Evolutionary conservation across 108 stramenopile species (phyloP).

Genomic region (Thalassiosira profunda): DNA sequence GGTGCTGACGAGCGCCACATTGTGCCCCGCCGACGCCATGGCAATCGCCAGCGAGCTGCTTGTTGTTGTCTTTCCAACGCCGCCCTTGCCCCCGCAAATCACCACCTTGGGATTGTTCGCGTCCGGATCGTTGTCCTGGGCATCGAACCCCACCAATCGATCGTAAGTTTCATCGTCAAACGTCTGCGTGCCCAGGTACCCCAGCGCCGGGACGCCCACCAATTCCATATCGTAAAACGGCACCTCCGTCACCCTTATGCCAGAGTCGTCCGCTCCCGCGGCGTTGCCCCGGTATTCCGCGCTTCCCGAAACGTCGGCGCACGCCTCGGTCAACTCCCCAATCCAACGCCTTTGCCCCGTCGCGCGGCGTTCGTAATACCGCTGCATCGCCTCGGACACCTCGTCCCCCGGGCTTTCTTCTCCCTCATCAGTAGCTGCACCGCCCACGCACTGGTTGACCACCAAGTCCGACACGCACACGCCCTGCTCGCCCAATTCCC

Average conservation of each 20-base stretch:
- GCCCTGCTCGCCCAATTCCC: constrained; percentile 68
- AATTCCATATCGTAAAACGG: constrained; percentile 90
- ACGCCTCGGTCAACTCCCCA: constrained; percentile 61
- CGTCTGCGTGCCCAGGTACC: constrained; percentile 63
- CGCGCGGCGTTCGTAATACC: constrained; percentile 76
- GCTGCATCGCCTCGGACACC: constrained; percentile 53
- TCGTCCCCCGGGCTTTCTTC: constrained; percentile 2
- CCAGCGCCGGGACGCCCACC: constrained; percentile 84
- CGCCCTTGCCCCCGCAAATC: constrained; percentile 92
- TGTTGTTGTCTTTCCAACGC: constrained; percentile 93
- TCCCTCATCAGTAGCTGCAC: constrained; percentile 12
- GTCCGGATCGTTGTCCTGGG: constrained; percentile 38
- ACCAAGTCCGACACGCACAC: constrained; percentile 81
- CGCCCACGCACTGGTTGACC: constrained; percentile 83
- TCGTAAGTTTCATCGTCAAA: constrained; percentile 65
- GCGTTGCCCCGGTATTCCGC: constrained; percentile 67
- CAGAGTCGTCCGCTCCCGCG: constrained; percentile 23
- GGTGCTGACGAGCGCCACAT: constrained; percentile 91
- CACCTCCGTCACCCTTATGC: constrained; percentile 69
- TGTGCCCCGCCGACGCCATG: constrained; percentile 88
- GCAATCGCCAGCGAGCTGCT: constrained; percentile 86
- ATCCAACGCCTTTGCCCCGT: constrained; percentile 83
- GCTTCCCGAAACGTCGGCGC: constrained; percentile 67
- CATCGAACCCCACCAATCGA: constrained; percentile 53
- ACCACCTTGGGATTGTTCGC: constrained; percentile 64